phyloP scores from a whole-genome alignment of 2,329 filamentous ascomycete genomes.

The Blastomyces emzantsi region DNA sequence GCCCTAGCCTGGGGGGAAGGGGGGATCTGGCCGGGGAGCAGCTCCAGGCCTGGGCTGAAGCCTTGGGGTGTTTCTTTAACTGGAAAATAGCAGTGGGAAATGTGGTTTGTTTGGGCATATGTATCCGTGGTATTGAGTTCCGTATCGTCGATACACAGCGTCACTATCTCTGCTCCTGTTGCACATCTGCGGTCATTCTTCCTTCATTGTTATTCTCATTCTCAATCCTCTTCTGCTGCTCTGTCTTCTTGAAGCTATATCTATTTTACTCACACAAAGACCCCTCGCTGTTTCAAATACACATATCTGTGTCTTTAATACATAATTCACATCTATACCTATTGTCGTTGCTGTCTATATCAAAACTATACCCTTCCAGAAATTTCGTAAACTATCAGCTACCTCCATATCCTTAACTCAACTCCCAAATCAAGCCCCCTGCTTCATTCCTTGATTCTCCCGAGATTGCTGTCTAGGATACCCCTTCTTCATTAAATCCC shows the following conservation, averaged over 20 bases:
- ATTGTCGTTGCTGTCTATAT: background rate
- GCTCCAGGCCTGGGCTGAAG: no score
- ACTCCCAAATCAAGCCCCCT: background rate
- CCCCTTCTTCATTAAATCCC: background rate
- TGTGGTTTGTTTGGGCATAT: background rate
- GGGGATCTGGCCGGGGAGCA: background rate
- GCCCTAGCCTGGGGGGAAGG: background rate
- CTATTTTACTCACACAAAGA: background rate
- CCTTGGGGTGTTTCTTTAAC: background rate
- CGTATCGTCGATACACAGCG: background rate
- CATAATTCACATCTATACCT: background rate
- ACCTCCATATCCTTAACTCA: background rate
- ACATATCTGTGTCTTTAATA: background rate
- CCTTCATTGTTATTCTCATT: background rate
- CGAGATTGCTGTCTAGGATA: slow-evolving; percentile 1
- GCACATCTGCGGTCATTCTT: background rate
- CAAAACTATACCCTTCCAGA: background rate
- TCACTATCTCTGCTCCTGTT: background rate
- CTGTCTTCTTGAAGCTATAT: background rate
- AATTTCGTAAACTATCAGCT: background rate
- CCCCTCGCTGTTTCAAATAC: background rate
- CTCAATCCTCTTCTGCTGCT: background rate
- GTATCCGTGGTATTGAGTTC: background rate
- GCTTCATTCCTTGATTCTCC: background rate
- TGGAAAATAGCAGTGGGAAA: background rate